Conservation (phyloP, 2,329 filamentous ascomycete species). For the Alternaria incomplexa region DNA sequence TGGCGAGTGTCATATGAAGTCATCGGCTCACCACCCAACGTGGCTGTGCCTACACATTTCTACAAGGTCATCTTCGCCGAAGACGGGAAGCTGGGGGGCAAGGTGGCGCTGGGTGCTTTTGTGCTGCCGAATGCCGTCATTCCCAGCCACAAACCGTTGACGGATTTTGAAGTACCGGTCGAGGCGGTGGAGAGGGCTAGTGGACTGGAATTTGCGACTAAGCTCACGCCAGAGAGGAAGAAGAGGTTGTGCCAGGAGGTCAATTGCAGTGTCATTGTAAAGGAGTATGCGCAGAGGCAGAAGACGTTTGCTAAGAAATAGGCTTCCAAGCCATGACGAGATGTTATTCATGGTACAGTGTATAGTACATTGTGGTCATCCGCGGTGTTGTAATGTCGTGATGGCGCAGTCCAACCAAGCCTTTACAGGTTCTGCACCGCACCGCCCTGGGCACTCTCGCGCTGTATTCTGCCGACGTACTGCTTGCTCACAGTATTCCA, state of each 20-base stretch:
- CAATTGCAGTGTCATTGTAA: conserved; percentile 81
- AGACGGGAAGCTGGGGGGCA: conserved; percentile 68
- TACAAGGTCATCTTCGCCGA: conserved; percentile 99
- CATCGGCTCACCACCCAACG: conserved; percentile 89
- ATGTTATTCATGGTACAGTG: conserved; percentile 24
- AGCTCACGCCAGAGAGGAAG: conserved; percentile 75
- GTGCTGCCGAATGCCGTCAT: conserved; percentile 93
- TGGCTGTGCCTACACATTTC: conserved; percentile 97
- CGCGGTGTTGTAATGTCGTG: not conserved
- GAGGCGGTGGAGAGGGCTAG: conserved; percentile 92
- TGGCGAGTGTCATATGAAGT: conserved; percentile 97
- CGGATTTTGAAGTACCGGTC: conserved; percentile 92
- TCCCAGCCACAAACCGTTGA: conserved; percentile 82
- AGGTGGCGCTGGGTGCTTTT: conserved; percentile 88
- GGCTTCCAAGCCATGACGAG: not conserved
- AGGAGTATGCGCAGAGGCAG: conserved; percentile 73
- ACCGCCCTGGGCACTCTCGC: conserved; percentile 32
- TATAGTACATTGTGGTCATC: conserved; percentile 30
- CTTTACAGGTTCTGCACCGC: conserved; percentile 14
- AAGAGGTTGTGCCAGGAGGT: conserved; percentile 85
- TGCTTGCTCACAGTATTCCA: conserved; percentile 60
- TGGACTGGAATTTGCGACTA: conserved; percentile 86
- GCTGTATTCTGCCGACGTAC: conserved; percentile 58
- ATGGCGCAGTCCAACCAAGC: conserved; percentile 1
- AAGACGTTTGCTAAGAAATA: conserved; percentile 49